These are phyloP conservation scores for Exophiala sp. DNA, from an alignment of 2,329 filamentous ascomycete species.

Conservation along the genomic window DNA sequence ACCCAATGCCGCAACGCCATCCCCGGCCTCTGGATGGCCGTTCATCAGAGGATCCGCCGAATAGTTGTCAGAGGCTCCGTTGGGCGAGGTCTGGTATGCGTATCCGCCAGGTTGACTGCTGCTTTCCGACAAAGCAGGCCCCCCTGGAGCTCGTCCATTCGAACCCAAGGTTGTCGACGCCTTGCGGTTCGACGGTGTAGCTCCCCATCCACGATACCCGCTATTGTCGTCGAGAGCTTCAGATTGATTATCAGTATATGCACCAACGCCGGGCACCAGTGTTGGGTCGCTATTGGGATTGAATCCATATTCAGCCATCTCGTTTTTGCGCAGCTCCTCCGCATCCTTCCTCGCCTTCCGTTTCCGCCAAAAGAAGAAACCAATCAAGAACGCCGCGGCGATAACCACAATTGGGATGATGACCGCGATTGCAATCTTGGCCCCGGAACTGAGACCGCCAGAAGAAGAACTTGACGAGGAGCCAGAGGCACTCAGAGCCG, in stretches of 20 bases:
- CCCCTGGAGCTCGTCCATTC: conserved; percentile 53
- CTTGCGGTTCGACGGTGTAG: conserved; percentile 70
- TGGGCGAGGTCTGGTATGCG: conserved; percentile 54
- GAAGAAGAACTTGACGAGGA: conserved; percentile 28
- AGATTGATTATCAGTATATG: conserved; percentile 51
- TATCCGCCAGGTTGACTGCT: conserved; percentile 51
- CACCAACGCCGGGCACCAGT: conserved; percentile 52
- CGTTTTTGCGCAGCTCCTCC: conserved; percentile 84
- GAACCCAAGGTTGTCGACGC: conserved; percentile 77
- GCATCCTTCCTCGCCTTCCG: conserved; percentile 78
- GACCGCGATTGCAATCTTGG: conserved; percentile 84
- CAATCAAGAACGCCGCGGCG: conserved; percentile 57
- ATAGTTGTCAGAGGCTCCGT: conserved; percentile 62
- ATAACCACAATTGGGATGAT: conserved; percentile 84
- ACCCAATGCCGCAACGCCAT: conserved; percentile 59
- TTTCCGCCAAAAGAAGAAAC: conserved; percentile 65
- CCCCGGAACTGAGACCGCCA: conserved; percentile 43
- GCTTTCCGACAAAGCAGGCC: conserved; percentile 65
- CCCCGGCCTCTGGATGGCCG: conserved; percentile 23
- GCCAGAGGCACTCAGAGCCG: conserved; percentile 22
- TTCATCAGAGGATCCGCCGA: conserved; percentile 58
- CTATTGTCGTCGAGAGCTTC: conserved; percentile 74
- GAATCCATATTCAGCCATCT: conserved; percentile 94
- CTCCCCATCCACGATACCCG: conserved; percentile 93
- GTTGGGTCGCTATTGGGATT: conserved; percentile 96